phyloP scores from a whole-genome alignment of 129 eudicot species.

The Flaveria trinervia region DNA sequence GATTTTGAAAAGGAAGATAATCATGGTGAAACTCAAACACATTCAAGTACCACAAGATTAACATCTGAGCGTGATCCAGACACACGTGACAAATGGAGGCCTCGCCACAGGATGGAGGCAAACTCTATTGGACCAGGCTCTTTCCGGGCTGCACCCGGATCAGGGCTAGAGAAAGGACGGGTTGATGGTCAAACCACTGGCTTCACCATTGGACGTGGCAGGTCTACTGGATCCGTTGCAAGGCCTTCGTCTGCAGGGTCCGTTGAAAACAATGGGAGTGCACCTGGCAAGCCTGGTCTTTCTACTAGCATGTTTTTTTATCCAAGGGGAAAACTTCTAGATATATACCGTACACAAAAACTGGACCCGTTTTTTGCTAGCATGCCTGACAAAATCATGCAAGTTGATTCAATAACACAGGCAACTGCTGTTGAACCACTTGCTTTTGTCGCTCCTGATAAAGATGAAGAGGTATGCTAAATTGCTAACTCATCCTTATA shows the following conservation, averaged over 20 bases:
- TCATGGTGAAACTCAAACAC: constrained; percentile 51
- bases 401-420: constrained; percentile 62
- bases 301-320: constrained; percentile 50
- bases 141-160: constrained; percentile 98
- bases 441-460: constrained; percentile 78
- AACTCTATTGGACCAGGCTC: constrained; percentile 55
- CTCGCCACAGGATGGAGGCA: constrained; percentile 89
- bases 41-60: constrained; percentile 42
- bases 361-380: constrained; percentile 44
- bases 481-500: constrained; percentile 8
- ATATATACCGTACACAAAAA: constrained; percentile 77
- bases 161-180: constrained; percentile 72
- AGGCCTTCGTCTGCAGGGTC: constrained; percentile 57
- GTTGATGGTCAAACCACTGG: constrained; percentile 65
- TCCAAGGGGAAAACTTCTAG: constrained; percentile 90
- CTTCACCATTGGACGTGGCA: constrained; percentile 83
- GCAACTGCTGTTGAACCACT: constrained; percentile 58
- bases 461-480: constrained; percentile 72
- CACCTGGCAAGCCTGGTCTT: constrained; percentile 59
- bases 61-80: constrained; percentile 77
- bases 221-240: constrained; percentile 49
- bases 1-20: constrained; percentile 71
- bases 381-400: constrained; percentile 51
- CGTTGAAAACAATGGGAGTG: constrained; percentile 43
- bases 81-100: constrained; percentile 97